Percentiles rank a stretch among this genome's conserved stretches.
phyloP scores from a whole-genome alignment of 345 rosid genomes.

The Zanthoxylum bungeanum region DNA sequence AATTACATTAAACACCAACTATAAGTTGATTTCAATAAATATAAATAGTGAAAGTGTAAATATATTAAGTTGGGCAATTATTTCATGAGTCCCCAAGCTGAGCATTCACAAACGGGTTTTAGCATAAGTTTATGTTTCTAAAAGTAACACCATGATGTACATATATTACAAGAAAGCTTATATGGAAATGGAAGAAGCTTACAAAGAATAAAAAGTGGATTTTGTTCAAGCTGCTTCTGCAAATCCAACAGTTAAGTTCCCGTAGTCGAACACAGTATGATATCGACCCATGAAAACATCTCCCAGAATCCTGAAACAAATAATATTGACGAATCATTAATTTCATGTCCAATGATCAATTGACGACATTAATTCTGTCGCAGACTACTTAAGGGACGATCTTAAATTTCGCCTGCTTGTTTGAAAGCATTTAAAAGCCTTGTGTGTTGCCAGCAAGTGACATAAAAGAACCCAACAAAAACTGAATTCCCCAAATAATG shows the following conservation, averaged over 20 bases:
- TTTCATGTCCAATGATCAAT: neutral
- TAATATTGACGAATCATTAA: neutral
- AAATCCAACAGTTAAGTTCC: conserved; percentile 72
- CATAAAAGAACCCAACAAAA: neutral
- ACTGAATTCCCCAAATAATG: neutral
- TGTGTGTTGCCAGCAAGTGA: neutral
- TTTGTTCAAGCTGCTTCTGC: conserved; percentile 73
- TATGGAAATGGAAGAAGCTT: neutral
- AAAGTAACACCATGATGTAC: neutral
- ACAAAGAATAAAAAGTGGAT: neutral
- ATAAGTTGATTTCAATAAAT: no score
- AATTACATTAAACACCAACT: no score
- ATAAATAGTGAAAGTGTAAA: no score
- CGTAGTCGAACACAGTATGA: conserved; percentile 73
- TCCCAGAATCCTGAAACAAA: conserved; percentile 75
- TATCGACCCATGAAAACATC: conserved; percentile 87
- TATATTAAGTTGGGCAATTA: no score
- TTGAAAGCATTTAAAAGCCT: neutral
- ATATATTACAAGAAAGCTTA: neutral
- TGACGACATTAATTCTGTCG: no score
- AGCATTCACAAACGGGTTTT: neutral
- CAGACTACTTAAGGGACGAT: neutral
- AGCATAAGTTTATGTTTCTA: no score
- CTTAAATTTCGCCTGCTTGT: neutral
- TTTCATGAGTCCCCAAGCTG: no score